Percentiles rank a stretch among this genome's conserved stretches.
Evolutionary conservation across 495 filamentous ascomycete genomes (phyloP).

Genomic region (Hyaloscypha finlandica): DNA sequence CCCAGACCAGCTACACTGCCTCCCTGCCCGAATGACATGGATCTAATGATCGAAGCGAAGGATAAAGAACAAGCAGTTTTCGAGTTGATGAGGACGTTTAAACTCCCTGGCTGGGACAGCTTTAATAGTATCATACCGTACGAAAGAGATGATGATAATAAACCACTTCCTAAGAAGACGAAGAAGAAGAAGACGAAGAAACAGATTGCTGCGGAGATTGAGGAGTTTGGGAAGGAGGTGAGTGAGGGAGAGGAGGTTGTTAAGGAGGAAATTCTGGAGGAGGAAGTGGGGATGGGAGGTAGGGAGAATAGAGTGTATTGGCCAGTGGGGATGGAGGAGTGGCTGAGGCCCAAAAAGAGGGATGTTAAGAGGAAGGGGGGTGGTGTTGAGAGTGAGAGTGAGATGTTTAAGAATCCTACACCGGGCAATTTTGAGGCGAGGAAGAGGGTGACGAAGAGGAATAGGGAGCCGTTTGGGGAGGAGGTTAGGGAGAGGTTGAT

Average conservation of each 20-base stretch:
- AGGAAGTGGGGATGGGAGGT: constrained; percentile 87
- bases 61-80: constrained; percentile 98
- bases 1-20: constrained; percentile 76
- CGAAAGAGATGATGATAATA: constrained; percentile 77
- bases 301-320: constrained; percentile 87
- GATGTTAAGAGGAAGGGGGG: constrained; percentile 59
- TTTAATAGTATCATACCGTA: constrained; percentile 81
- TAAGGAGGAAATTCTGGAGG: constrained; percentile 57
- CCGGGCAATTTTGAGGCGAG: constrained; percentile 32
- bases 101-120: constrained; percentile 72
- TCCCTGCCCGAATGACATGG: constrained; percentile 79
- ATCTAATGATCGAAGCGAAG: constrained; percentile 98
- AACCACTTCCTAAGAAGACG: constrained; percentile 48
- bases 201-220: constrained; percentile 26
- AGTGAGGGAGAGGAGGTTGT: constrained; percentile 36
- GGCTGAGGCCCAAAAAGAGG: constrained; percentile 79
- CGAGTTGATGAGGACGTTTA: constrained; percentile 86
- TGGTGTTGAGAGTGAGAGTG: constrained; percentile 27
- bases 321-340: constrained; percentile 87
- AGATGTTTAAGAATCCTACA: constrained; percentile 33
- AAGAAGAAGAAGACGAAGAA: constrained; percentile 47
- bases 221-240: constrained; percentile 43
- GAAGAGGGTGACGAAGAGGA: constrained; percentile 15
- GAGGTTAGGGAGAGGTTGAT: constrained; percentile 34
- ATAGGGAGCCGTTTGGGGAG: constrained; percentile 16